Evolutionary conservation across 371 early-diverging fungal genomes (phyloP), one percentile per base, ranked within the genome.

Genomic region (Mucor lusitanicus): DNA sequence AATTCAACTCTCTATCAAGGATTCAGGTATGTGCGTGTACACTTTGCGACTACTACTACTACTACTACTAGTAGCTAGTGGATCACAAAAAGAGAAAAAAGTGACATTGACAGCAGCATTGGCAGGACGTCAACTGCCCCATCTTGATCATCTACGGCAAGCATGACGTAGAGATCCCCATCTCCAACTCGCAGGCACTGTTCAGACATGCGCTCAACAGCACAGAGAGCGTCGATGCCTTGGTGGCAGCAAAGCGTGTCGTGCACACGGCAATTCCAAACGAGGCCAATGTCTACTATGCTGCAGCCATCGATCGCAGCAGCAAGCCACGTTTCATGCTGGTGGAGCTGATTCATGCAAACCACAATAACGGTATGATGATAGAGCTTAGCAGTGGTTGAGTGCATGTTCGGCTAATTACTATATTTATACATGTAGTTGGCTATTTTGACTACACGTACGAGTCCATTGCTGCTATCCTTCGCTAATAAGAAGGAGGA

Each of bases 281-380:
- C 28, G 83, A 83, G 65, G 83, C 74, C 12, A 55, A 54, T 11
- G 63, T 75, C 4, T 83, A 76, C n/a, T n/a, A n/a, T n/a, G n/a
- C n/a, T 42, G 30, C 44, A 12, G 37, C 60, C 21, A 44, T 44
- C n/a, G 44, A 44, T 44, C 44, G n/a, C 13, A 17, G n/a, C 13
- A 17, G 19, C 32, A 57, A 28, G 3, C 35, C 58, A 21, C 61
- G 65, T 19, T 54, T 54, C 42, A 35, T 53, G 8, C 59, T 82
- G 65, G 75, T 77, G 11, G 63, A 69, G 30, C 50, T 83, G 11
- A 40, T 65, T 17, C 57, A 74, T 59, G 83, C 70, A 42, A 67
- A 79, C 56, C 83, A 83, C 53, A 83, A 83, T 28, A 80, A 82
- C 53, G 63, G 83, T 82, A 78, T 65, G 68, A 28, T 37, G 25